Conservation (phyloP, 108 stramenopile genomes). For the Pseudonitzschia pungens region DNA sequence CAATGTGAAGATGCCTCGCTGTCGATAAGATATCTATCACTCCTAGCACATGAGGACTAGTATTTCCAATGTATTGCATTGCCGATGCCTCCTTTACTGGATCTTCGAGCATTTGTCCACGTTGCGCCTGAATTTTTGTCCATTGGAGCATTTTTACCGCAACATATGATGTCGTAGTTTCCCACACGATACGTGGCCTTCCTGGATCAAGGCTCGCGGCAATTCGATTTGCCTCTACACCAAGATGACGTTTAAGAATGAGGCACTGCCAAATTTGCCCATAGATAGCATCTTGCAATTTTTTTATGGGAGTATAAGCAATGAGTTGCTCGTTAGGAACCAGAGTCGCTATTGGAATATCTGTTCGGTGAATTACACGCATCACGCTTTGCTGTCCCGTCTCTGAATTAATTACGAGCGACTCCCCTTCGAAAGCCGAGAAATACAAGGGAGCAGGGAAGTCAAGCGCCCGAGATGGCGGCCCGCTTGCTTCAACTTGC, state of each 20-base stretch:
- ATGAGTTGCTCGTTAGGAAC: constrained; percentile 27
- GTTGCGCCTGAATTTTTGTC: constrained; percentile 72
- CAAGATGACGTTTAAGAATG: constrained; percentile 67
- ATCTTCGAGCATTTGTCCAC: constrained; percentile 83
- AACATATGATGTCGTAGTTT: constrained; percentile 68
- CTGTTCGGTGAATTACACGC: constrained; percentile 74
- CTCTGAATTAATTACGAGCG: constrained; percentile 69
- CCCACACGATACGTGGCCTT: constrained; percentile 82
- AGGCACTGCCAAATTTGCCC: constrained; percentile 78
- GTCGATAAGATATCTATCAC: constrained; percentile 81
- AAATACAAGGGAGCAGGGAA: constrained; percentile 75
- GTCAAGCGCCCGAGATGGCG: constrained; percentile 68
- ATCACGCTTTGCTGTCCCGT: constrained; percentile 63
- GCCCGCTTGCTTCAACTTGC: constrained; percentile 44
- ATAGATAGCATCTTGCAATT: constrained; percentile 87
- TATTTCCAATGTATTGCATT: constrained; percentile 74
- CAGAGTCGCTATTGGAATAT: constrained; percentile 11
- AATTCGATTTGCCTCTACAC: constrained; percentile 69
- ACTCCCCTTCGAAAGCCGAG: constrained; percentile 72
- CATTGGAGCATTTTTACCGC: constrained; percentile 93
- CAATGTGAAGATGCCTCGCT: constrained; percentile 75
- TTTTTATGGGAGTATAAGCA: constrained; percentile 77
- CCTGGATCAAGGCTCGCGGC: constrained; percentile 81
- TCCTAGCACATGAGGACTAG: constrained; percentile 75
- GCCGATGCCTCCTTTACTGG: constrained; percentile 90